Evolutionary conservation across 2,329 filamentous ascomycete genomes (phyloP).

Genomic region (Orbilia blumenaviensis): DNA sequence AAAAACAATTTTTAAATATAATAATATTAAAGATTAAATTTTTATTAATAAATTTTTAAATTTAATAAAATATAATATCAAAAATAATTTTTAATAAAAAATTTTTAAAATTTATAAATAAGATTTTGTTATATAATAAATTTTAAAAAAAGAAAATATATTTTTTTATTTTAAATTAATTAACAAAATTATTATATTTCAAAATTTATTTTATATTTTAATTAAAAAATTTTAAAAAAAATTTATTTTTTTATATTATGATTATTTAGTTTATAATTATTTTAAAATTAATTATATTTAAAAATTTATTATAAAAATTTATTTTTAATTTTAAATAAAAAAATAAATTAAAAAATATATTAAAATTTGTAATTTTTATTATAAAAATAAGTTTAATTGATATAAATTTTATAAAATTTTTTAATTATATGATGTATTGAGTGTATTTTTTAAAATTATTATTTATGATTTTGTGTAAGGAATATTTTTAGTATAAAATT

Average conservation of each 20-base stretch:
- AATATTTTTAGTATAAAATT: neutral
- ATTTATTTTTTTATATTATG: no score
- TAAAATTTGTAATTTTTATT: neutral
- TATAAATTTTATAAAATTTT: neutral
- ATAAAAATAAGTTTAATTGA: neutral
- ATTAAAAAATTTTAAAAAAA: neutral
- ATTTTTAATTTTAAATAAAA: slow-evolving; percentile 1
- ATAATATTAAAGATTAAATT: neutral
- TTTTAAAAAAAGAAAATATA: neutral
- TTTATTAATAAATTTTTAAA: neutral
- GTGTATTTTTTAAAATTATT: neutral
- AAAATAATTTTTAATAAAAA: neutral
- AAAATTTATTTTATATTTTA: neutral
- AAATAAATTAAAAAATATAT: neutral
- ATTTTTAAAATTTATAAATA: neutral
- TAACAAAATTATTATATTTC: no score
- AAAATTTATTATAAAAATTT: neutral
- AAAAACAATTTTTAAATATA: neutral
- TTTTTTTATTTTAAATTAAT: neutral
- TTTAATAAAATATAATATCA: neutral
- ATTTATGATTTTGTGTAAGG: neutral
- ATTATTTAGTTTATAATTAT: no score
- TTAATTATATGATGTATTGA: no score
- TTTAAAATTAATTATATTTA: neutral
- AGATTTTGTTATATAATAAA: neutral